Evolutionary conservation across 805 yeast genomes (phyloP), one percentile per base, ranked within the genome.

Genomic region (Yamadazyma tumulicola): DNA sequence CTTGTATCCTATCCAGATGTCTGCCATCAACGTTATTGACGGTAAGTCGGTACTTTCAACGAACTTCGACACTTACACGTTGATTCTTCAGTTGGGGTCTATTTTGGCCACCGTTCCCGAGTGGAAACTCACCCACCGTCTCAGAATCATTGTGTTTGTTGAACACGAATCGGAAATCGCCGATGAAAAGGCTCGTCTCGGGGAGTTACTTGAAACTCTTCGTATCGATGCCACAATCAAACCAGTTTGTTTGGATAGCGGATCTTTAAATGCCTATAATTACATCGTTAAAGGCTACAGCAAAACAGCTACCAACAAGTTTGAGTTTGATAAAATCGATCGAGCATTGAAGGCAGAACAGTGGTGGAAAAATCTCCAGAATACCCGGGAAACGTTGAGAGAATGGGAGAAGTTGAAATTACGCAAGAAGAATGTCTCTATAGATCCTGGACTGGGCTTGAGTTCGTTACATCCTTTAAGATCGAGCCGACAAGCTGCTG

Each of bases 1-100:
- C 55, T 61, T 93, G 24, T 93, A 94, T 56, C 98, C 99, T 0
- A 89, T 93, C 46, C 98, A 93, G 51, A 93, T 93, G 97, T 81
- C 94, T 3, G 91, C 95, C 0, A 78, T 80, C 27, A 76, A 86
- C 33, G 69, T 77, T 29, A 77, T 81, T 37, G 72, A 76, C 34
- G 89, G 89, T 4, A 75, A 75, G 35, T 76, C 82, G 12, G 79
- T 84, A 1, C 53, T 82, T 40, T 84, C 96, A 0, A 88, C 95
- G 3, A 93, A 93, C 52, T 88, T 93, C 54, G 99, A 93, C 57
- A 93, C 99, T 0, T 93, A 89, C 52, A 91, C 97, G 0, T 70
- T 93, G 51, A 93, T 93, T 44, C 64, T 94, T 39, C 99, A 93
- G 52, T 66, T 93, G 37, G 98, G 97, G 3, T 95, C 96, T 1